Conservation (phyloP, 2,329 filamentous ascomycete species). For the Podosphaera aphanis region DNA sequence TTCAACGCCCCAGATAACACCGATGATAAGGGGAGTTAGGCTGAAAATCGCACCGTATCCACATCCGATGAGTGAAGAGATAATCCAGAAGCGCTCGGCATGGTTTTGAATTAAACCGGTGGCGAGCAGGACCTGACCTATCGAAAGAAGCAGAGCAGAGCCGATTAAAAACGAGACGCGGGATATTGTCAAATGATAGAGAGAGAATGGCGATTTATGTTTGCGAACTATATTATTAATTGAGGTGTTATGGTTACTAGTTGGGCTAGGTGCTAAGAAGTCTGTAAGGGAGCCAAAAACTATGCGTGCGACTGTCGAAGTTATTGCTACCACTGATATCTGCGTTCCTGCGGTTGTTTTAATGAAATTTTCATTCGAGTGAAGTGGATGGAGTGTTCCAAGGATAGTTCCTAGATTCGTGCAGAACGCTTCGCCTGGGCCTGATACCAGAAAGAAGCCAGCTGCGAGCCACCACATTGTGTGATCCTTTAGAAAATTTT, state of each 20-base stretch:
- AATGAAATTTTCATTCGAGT: conserved; percentile 24
- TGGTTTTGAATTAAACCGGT: conserved; percentile 53
- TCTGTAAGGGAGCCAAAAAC: conserved; percentile 76
- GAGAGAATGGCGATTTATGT: conserved; percentile 12
- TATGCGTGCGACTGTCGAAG: conserved; percentile 76
- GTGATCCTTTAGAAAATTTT: conserved; percentile 58
- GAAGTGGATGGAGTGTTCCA: conserved; percentile 51
- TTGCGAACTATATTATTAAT: conserved; percentile 1
- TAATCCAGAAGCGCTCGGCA: conserved; percentile 59
- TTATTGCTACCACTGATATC: conserved; percentile 76
- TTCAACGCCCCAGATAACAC: conserved; percentile 95
- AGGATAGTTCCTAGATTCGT: conserved; percentile 94
- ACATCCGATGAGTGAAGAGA: conserved; percentile 63
- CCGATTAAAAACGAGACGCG: conserved; percentile 58
- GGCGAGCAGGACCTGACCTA: conserved; percentile 57
- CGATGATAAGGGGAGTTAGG: conserved; percentile 73
- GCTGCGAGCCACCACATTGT: conserved; percentile 92
- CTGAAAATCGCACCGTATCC: conserved; percentile 87
- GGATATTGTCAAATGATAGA: conserved; percentile 34
- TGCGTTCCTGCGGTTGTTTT: conserved; percentile 48
- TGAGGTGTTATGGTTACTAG: conserved; percentile 11
- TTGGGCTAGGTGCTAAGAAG: conserved; percentile 45
- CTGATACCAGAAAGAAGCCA: conserved; percentile 63
- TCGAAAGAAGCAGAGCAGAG: conserved; percentile 48
- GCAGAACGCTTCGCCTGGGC: conserved; percentile 91